Base-by-base conservation (phyloP, 805 yeast genomes). In the Kregervanrija pseudodelftensis region DNA sequence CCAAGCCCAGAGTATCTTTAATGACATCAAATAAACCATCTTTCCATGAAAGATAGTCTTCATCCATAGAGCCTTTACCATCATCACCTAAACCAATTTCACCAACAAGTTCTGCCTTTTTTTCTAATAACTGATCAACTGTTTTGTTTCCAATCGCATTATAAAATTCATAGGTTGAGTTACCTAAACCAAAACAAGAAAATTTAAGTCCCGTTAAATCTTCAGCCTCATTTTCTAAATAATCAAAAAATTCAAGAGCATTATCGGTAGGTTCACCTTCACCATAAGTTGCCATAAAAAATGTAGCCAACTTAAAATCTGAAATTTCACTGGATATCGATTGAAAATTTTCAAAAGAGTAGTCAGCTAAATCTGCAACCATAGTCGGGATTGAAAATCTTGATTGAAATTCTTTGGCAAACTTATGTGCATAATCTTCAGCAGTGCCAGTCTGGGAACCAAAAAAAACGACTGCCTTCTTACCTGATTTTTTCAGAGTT, bases 361-460 rank as follows among this genome's bases (percentile, higher is more conserved):
- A 89, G 58, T 86, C 91, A 37, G 90, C 95, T 42, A 89, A 73
- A 64, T 91, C 98, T 8, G 83, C 93, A 47, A 83, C 79, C 83
- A 93, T 79, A 2, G 91, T 79, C 51, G 81, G 79, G 54, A 93
- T 73, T 38, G 90, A 87, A 60, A 84, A 90, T 61, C 83, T 77
- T 28, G 95, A 72, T 54, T 80, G 79, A 56, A 91, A 79, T 62
- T 93, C 99, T 60, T 90, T 89, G 40, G 95, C 80, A 54, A 89
- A 81, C 61, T 91, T 86, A 55, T 83, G 77, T 14, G 97, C 95
- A 57, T 89, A 91, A 60, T 93, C 99, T 67, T 93, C 99, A 37
- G 98, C 96, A 13, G 99, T 93, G 51, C 99, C 99, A 5, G 99
- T 93, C 67, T 93, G 99, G 11, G 98, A 90, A 13, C 96, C 98